Evolutionary conservation across 2,329 filamentous ascomycete species (phyloP).

Genomic region (Catunica adiposa): DNA sequence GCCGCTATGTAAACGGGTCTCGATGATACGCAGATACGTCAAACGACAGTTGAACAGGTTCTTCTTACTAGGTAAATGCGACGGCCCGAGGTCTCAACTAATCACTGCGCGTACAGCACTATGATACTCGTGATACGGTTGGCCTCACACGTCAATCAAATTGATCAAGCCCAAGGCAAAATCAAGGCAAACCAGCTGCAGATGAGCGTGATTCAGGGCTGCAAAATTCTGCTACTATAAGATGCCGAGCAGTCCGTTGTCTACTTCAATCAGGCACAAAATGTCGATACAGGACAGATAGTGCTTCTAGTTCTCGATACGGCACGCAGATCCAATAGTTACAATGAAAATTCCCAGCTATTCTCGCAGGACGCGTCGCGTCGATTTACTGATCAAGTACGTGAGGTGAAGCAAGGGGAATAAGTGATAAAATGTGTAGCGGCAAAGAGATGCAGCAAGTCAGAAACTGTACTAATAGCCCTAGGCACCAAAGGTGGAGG

Average conservation of each 20-base stretch:
- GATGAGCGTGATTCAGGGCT: no score
- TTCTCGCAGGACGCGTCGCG: background rate
- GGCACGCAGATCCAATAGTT: no score
- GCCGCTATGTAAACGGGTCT: background rate
- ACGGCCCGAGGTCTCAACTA: background rate
- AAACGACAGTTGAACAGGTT: background rate
- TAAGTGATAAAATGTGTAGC: background rate
- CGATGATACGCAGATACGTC: background rate
- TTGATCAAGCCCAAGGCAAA: background rate
- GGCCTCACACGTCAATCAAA: background rate
- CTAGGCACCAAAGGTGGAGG: no score
- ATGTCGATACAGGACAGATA: background rate
- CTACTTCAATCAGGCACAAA: background rate
- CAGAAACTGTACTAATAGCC: no score
- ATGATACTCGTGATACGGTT: no score
- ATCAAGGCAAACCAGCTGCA: no score
- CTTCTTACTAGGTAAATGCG: background rate
- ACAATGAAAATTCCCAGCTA: no score
- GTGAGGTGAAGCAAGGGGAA: background rate
- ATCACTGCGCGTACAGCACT: no score
- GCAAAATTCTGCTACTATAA: no score
- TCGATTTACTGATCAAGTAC: constrained; percentile 2
- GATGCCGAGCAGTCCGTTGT: no score
- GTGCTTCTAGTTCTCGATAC: no score
- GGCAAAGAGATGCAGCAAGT: no score